Evolutionary conservation across 2,329 filamentous ascomycete genomes (phyloP).

Genomic region (Alternaria arbusti): DNA sequence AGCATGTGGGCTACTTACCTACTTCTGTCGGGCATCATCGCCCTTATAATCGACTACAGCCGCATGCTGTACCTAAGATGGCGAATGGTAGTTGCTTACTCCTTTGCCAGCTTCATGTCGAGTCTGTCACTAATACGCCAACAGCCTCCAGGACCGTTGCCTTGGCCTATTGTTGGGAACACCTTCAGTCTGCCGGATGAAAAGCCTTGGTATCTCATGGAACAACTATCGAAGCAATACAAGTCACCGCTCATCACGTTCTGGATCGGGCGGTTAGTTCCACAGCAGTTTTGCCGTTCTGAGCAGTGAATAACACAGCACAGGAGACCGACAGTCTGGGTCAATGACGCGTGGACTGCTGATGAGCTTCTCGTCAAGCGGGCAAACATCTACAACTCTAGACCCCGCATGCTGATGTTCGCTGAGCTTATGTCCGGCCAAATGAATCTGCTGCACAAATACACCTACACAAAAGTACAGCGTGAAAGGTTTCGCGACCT

Average conservation of each 20-base stretch:
- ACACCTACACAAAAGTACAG: slow-evolving; percentile 34
- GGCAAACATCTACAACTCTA: slow-evolving; percentile 60
- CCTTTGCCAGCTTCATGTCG: neutral
- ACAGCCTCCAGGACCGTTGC: slow-evolving; percentile 62
- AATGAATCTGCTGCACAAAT: slow-evolving; percentile 44
- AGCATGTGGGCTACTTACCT: neutral
- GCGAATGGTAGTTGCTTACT: slow-evolving; percentile 50
- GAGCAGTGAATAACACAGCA: neutral
- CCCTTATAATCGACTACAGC: slow-evolving; percentile 51
- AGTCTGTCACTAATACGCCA: neutral
- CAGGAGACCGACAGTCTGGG: slow-evolving; percentile 45
- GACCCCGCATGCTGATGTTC: slow-evolving; percentile 56
- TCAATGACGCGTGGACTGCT: slow-evolving; percentile 56
- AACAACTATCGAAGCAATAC: slow-evolving; percentile 58
- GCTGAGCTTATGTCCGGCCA: slow-evolving; percentile 45
- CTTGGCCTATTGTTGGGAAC: slow-evolving; percentile 62
- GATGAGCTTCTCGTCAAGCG: slow-evolving; percentile 62
- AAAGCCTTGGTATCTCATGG: slow-evolving; percentile 66
- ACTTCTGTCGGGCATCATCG: slow-evolving; percentile 10
- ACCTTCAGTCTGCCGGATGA: slow-evolving; percentile 60
- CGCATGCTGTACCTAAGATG: slow-evolving; percentile 58
- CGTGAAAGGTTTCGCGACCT: slow-evolving; percentile 39
- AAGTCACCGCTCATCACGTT: slow-evolving; percentile 60
- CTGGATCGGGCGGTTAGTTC: slow-evolving; percentile 53
- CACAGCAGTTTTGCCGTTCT: fast-evolving